phyloP scores from a whole-genome alignment of 306 rosid species.

The Vigna hirtella region DNA sequence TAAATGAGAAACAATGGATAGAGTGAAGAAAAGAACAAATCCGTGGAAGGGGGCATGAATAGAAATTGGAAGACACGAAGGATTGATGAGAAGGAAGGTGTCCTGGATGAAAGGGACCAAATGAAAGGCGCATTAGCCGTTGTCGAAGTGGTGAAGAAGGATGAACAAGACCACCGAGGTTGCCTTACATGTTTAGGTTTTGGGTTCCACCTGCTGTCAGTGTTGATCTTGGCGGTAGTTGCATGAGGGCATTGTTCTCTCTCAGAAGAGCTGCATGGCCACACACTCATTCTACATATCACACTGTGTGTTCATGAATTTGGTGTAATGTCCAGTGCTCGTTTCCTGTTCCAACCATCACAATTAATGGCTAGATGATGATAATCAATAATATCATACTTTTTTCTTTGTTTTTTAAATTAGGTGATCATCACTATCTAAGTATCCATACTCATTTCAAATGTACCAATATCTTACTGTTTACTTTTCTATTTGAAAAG shows the following conservation, averaged over 20 bases:
- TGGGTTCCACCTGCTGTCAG: slow-evolving; percentile 2
- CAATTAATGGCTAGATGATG: too few relatives aligned
- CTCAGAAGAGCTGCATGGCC: too few relatives aligned
- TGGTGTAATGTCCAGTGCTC: too few relatives aligned
- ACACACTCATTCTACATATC: too few relatives aligned
- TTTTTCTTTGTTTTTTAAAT: too few relatives aligned
- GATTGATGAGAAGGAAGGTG: neutral
- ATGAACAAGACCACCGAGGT: neutral
- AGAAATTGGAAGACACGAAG: neutral
- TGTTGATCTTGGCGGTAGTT: neutral
- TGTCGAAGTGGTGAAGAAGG: neutral
- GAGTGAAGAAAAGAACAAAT: neutral
- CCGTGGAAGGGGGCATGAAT: neutral
- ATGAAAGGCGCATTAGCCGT: neutral
- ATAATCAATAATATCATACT: too few relatives aligned
- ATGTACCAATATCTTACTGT: too few relatives aligned
- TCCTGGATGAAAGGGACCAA: neutral
- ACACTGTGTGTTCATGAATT: too few relatives aligned
- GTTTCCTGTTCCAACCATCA: too few relatives aligned
- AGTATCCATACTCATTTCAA: too few relatives aligned
- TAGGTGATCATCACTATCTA: too few relatives aligned
- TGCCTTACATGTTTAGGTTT: neutral
- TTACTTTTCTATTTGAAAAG: too few relatives aligned
- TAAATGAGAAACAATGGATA: neutral
- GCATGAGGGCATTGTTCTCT: neutral